Base-by-base conservation (phyloP, 129 eudicot genomes). In the Mikania micrantha region DNA sequence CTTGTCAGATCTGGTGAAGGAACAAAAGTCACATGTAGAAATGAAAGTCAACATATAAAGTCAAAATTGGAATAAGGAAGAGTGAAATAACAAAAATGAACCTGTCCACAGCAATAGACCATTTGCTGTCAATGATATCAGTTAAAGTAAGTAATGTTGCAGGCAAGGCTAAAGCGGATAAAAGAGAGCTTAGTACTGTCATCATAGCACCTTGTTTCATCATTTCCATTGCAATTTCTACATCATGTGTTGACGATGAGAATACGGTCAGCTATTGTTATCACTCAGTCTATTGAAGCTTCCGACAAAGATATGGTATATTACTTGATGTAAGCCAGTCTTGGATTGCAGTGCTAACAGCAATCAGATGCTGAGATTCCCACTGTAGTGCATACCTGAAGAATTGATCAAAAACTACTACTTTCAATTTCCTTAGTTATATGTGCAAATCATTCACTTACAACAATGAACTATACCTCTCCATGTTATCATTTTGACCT, bases 161-260 rank as follows among this genome's bases (percentile, higher is more conserved):
- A 53, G 99, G 99, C 99, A 90, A 94, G 19, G 96, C 95, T 79
- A 89, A 78, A 22, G 97, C 97, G 2, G 97, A 36, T 32, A 94
- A 52, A 79, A 94, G 93, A 34, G 86, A 47, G 79, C 88, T 81
- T 74, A 94, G 72, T 34, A 94, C 97, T 7, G 95, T 94, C 90
- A 94, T 61, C 99, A 89, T 94, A 67, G 97, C 97, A 59, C 97
- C 99, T 81, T 81, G 99, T 75, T 85, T 90, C 99, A 94, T 94
- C 79, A 94, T 41, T 68, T 78, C 82, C 85, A 81, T 21, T 64
- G 97, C 93, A 66, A 94, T 58, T 66, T 73, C 99, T 94, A 80
- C 77, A 72, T 60, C 75, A 77, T 50, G 79, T 56, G 31, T 39
- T 63, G 58, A 36, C 42, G 20, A 35, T 48, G 39, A 64, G 13